Conservation (phyloP, 2,329 filamentous ascomycete genomes). For the Paradendryphiella salina region DNA sequence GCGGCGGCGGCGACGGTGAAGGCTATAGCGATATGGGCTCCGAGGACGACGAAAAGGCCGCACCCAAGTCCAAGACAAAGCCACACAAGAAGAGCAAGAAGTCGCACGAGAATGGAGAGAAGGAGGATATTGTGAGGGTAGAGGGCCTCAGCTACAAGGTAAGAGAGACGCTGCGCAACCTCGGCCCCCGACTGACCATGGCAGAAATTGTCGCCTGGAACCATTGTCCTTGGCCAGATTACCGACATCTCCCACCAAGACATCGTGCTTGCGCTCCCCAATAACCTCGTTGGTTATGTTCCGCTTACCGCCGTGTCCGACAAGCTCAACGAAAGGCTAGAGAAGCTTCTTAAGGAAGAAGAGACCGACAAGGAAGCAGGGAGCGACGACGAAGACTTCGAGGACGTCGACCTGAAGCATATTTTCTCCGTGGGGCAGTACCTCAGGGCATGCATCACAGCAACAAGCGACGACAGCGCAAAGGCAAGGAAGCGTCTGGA, state of each 20-base stretch:
- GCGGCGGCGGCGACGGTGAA: conserved; percentile 53
- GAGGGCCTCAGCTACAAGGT: conserved; percentile 91
- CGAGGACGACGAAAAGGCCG: conserved; percentile 48
- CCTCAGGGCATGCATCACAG: conserved; percentile 78
- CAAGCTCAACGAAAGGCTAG: conserved; percentile 73
- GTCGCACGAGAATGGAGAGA: conserved; percentile 48
- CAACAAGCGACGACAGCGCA: conserved; percentile 69
- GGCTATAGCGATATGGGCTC: conserved; percentile 51
- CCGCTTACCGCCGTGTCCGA: conserved; percentile 91
- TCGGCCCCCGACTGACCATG: conserved; percentile 19
- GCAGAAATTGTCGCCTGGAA: conserved; percentile 81
- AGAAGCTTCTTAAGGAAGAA: conserved; percentile 65
- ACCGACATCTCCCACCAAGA: conserved; percentile 78
- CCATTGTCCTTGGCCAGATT: conserved; percentile 84
- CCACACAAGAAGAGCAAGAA: conserved; percentile 53
- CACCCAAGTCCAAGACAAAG: conserved; percentile 55
- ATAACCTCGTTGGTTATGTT: conserved; percentile 88
- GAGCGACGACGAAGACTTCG: conserved; percentile 53
- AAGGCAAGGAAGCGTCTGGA: conserved; percentile 82
- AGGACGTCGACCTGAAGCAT: conserved; percentile 70
- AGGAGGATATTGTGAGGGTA: conserved; percentile 64
- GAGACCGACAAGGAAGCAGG: conserved; percentile 61
- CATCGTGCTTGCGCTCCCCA: conserved; percentile 80
- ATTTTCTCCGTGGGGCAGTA: conserved; percentile 87
- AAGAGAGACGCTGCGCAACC: conserved; percentile 34